Conservation (phyloP, 2,329 filamentous ascomycete species). For the Neofusicoccum sp. region DNA sequence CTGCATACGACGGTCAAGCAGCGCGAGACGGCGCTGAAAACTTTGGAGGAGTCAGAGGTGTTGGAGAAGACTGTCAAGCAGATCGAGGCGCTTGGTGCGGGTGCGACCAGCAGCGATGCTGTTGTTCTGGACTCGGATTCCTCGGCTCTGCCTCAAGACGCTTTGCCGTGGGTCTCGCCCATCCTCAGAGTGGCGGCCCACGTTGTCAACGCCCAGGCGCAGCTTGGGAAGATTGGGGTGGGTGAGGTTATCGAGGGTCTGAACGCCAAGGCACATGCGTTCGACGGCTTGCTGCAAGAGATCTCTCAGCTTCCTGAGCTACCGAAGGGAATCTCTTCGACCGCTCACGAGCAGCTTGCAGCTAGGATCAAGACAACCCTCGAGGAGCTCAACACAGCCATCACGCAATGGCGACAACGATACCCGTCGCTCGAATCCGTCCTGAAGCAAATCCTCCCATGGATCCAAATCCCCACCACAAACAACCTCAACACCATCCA, state of each 20-base stretch:
- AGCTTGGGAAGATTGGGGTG: slow-evolving; percentile 55
- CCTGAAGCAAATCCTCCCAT: not conserved
- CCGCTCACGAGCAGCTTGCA: not conserved
- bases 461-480: not conserved
- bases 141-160: not conserved
- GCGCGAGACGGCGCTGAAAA: slow-evolving; percentile 52
- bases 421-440: not conserved
- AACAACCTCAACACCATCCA: not conserved
- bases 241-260: slow-evolving; percentile 10
- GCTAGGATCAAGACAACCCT: not conserved
- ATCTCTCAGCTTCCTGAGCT: not conserved
- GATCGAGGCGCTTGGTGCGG: slow-evolving; percentile 26
- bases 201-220: slow-evolving; percentile 67
- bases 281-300: slow-evolving; percentile 1
- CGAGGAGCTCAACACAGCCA: not conserved
- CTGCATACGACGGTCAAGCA: slow-evolving; percentile 68
- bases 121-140: not conserved
- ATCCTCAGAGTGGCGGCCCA: slow-evolving; percentile 66
- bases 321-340: slow-evolving; percentile 7
- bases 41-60: slow-evolving; percentile 41
- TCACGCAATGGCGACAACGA: not conserved
- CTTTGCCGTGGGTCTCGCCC: slow-evolving; percentile 64
- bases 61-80: slow-evolving; percentile 45
- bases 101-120: slow-evolving; percentile 24
- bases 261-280: not conserved